A percentile compares a stretch with the other conserved stretches of the same genome.
phyloP scores from a whole-genome alignment of 106 monocot genomes.

The Alisma plantagoaquatica region DNA sequence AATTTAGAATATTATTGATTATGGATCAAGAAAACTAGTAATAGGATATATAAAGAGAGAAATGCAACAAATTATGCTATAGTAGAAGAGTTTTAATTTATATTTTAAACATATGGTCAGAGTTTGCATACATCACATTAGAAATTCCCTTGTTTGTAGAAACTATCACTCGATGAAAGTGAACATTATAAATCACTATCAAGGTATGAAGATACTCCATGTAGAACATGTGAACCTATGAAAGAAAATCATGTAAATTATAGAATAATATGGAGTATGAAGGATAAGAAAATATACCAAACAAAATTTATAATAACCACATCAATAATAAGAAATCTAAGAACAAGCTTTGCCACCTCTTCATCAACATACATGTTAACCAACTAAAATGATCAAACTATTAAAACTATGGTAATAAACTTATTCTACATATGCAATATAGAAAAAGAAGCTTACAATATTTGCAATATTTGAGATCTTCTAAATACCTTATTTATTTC shows the following conservation, averaged over 20 bases:
- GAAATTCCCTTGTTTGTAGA: slow-evolving; percentile 99
- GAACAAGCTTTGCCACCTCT: slow-evolving; percentile 93
- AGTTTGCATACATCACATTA: slow-evolving; percentile 63
- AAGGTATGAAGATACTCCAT: slow-evolving; percentile 96
- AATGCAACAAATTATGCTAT: too few species aligned
- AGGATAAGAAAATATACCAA: not conserved
- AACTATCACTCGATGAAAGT: slow-evolving; percentile 83
- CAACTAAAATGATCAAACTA: slow-evolving; percentile 51
- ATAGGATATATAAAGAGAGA: too few species aligned
- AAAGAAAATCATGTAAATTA: too few species aligned
- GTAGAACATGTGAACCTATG: slow-evolving; percentile 96
- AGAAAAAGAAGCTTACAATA: not conserved
- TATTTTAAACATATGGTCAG: too few species aligned
- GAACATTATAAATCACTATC: slow-evolving; percentile 95
- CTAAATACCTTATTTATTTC: slow-evolving; percentile 88
- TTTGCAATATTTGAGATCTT: not conserved
- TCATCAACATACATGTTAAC: slow-evolving; percentile 97
- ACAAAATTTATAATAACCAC: slow-evolving; percentile 30
- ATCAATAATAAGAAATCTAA: slow-evolving; percentile 94
- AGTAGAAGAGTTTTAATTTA: too few species aligned
- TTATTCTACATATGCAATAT: too few species aligned
- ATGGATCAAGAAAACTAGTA: not conserved
- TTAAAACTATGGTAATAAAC: too few species aligned
- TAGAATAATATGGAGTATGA: too few species aligned
- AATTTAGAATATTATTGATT: not conserved